A percentile compares a stretch with the other conserved stretches of the same genome.
Conservation (phyloP, 495 filamentous ascomycete genomes). For the Aspergillus biplanus region DNA sequence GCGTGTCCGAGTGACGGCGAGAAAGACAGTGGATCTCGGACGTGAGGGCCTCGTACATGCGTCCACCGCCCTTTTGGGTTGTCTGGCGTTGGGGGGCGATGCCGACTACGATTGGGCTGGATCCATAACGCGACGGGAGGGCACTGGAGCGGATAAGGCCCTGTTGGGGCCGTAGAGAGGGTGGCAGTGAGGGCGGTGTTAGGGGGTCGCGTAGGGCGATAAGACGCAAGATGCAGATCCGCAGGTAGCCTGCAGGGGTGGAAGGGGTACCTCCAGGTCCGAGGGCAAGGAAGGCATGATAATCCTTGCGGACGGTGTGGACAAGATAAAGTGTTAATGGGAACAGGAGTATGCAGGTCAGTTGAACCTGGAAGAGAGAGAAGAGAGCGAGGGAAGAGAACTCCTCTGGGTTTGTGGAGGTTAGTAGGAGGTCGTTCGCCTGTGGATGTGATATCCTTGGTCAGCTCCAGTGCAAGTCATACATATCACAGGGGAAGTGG, state of each 20-base stretch:
- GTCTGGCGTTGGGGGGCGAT: conserved; percentile 82
- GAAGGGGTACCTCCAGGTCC: conserved; percentile 81
- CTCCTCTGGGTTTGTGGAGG: background rate
- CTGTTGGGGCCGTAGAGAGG: conserved; percentile 39
- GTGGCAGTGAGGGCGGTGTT: conserved; percentile 32
- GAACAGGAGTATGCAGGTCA: conserved; percentile 18
- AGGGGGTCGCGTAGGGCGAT: conserved; percentile 46
- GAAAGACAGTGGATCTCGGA: conserved; percentile 55
- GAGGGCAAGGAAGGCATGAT: conserved; percentile 72
- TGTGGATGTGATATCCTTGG: background rate
- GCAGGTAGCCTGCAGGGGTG: conserved; percentile 72
- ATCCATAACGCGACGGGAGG: conserved; percentile 62
- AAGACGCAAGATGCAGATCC: conserved; percentile 62
- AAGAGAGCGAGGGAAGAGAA: conserved; percentile 5
- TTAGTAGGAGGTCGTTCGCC: background rate
- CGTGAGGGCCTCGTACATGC: conserved; percentile 56
- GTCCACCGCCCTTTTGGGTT: conserved; percentile 59
- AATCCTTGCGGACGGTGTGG: conserved; percentile 72
- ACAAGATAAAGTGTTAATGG: conserved; percentile 53
- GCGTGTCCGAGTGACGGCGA: conserved; percentile 44
- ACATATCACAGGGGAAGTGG: background rate
- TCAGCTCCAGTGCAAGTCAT: background rate
- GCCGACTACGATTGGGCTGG: conserved; percentile 67
- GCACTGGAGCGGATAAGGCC: conserved; percentile 48
- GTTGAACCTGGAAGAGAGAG: conserved; percentile 12